phyloP scores from a whole-genome alignment of 2,329 filamentous ascomycete species.

The Alternaria arborescens region DNA sequence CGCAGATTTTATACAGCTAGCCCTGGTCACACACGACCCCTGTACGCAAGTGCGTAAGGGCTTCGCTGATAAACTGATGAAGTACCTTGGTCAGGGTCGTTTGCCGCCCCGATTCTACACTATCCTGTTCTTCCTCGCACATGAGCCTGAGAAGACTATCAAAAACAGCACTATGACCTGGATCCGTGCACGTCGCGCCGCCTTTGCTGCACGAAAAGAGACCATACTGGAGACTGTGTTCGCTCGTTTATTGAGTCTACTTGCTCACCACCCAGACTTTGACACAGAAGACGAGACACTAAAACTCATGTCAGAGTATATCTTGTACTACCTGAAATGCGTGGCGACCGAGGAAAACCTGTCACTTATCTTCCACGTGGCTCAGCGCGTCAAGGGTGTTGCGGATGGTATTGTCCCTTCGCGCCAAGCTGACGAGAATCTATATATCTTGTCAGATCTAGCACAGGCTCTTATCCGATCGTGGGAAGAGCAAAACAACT shows the following conservation, averaged over 20 bases:
- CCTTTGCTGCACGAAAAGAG: constrained; percentile 63
- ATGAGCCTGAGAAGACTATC: constrained; percentile 80
- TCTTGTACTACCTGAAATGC: constrained; percentile 85
- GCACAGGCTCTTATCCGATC: constrained; percentile 81
- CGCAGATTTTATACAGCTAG: constrained; percentile 80
- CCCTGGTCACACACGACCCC: constrained; percentile 81
- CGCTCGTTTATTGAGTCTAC: constrained; percentile 81
- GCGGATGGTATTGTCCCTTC: constrained; percentile 76
- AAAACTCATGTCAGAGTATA: constrained; percentile 84
- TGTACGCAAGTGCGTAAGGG: constrained; percentile 75
- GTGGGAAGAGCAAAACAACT: constrained; percentile 86
- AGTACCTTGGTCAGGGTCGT: constrained; percentile 79
- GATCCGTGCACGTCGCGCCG: constrained; percentile 81
- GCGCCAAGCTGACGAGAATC: constrained; percentile 66
- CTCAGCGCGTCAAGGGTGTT: constrained; percentile 90
- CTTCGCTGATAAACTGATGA: constrained; percentile 88
- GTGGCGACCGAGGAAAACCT: constrained; percentile 89
- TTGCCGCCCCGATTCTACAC: constrained; percentile 83
- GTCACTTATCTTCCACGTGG: constrained; percentile 87
- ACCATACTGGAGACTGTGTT: constrained; percentile 82
- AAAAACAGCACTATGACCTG: constrained; percentile 83
- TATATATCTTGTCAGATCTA: constrained; percentile 89
- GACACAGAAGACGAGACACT: constrained; percentile 69
- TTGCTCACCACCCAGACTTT: constrained; percentile 95
- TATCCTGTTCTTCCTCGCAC: constrained; percentile 88